Evolutionary conservation across 2,329 filamentous ascomycete species (phyloP).

Genomic region (Nannizziopsis barbatae): DNA sequence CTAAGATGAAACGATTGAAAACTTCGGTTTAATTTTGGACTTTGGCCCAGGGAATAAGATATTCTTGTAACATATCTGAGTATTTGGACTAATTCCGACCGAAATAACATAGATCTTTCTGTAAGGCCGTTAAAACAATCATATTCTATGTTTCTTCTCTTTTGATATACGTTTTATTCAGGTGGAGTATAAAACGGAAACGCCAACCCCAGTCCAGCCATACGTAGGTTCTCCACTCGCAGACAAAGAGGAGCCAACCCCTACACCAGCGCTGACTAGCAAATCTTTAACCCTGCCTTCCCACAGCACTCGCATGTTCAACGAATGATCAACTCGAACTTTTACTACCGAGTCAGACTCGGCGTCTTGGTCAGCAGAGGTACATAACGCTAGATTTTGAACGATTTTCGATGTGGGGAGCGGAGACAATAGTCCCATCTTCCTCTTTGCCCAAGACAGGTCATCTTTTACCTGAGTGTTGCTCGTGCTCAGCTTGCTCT

Average conservation of each 20-base stretch:
- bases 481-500: constrained; percentile 21
- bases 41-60: not conserved
- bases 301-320: constrained; percentile 78
- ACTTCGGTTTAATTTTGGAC: not conserved
- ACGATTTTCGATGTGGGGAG: constrained; percentile 1
- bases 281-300: constrained; percentile 87
- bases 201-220: constrained; percentile 32
- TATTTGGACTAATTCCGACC: constrained; percentile 3
- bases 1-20: constrained; percentile 23
- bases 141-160: not conserved
- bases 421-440: constrained; percentile 21
- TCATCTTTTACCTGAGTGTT: constrained; percentile 36
- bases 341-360: constrained; percentile 78
- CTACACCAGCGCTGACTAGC: constrained; percentile 80
- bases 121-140: not conserved
- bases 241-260: constrained; percentile 50
- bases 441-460: constrained; percentile 36
- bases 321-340: constrained; percentile 76
- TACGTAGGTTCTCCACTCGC: constrained; percentile 24
- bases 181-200: constrained; percentile 35
- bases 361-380: constrained; percentile 11
- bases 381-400: constrained; percentile 20
- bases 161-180: constrained; percentile 16
- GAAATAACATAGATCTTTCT: not conserved
- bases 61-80: constrained; percentile 10